Percentiles rank a stretch among this genome's conserved stretches.
Conservation (phyloP, 805 yeast species). For the Nakazawaea siamensis region DNA sequence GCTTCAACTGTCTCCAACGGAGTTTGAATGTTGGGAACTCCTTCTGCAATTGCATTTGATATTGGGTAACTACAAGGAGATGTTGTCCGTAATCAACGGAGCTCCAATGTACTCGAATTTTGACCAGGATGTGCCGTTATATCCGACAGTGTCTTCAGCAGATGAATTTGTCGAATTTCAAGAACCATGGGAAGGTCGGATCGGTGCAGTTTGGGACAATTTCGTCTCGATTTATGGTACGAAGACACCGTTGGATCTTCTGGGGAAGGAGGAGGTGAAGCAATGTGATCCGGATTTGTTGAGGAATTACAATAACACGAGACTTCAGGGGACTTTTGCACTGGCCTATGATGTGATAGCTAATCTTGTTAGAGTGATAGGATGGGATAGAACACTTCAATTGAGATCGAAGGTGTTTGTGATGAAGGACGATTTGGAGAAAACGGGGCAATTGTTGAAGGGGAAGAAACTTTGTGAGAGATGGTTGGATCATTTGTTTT, state of each 20-base stretch:
- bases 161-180: slow-evolving; percentile 39
- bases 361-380: slow-evolving; percentile 54
- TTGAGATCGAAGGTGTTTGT: slow-evolving; percentile 67
- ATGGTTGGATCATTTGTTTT: slow-evolving; percentile 72
- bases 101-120: slow-evolving; percentile 57
- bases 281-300: slow-evolving; percentile 39
- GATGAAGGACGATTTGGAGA: slow-evolving; percentile 62
- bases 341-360: slow-evolving; percentile 67
- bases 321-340: slow-evolving; percentile 43
- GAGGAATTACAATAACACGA: slow-evolving; percentile 35
- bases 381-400: slow-evolving; percentile 75
- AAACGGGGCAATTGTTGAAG: slow-evolving; percentile 16
- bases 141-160: no score
- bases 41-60: slow-evolving; percentile 55
- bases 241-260: slow-evolving; percentile 25
- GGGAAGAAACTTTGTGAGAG: slow-evolving; percentile 59
- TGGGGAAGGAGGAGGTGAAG: slow-evolving; percentile 25
- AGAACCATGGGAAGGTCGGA: slow-evolving; percentile 44
- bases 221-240: slow-evolving; percentile 25
- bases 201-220: slow-evolving; percentile 38
- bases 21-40: slow-evolving; percentile 64
- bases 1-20: slow-evolving; percentile 65
- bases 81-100: slow-evolving; percentile 62
- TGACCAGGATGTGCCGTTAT: slow-evolving; percentile 41
- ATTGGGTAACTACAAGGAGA: slow-evolving; percentile 44